Evolutionary conservation across 352 stramenopile genomes (phyloP), one percentile per base, ranked within the genome.

Genomic region (Phytophthora colocasiae): DNA sequence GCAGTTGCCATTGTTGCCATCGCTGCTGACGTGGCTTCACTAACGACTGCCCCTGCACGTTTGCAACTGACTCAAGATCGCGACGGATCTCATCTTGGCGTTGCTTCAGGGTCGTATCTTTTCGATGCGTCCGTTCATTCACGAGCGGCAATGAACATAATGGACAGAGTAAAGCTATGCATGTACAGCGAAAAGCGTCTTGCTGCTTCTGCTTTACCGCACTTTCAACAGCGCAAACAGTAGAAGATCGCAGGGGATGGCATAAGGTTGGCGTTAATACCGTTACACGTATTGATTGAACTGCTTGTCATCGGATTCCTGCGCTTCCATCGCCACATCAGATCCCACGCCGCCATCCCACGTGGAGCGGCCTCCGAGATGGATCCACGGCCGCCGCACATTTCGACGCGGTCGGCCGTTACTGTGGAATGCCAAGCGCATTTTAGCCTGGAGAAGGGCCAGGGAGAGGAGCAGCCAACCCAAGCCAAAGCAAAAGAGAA

Each of bases 71-170:
- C 47, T 59, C 53, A 64, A 17, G 52, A 61, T 69, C 52, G 52
- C 47, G 31, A 55, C 51, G 52, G 31, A 34, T 34, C 6, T 7
- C 31, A 73, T 73, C 58, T 69, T 73, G 38, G 17, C 47, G 43
- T 70, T 65, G 57, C 65, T 73, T 73, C 58, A 69, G 45, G 46
- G 27, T 11, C 51, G 65, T 73, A 73, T 73, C 58, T 73, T 73
- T 57, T 62, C 27, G 31, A 11, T 6, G 31, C 31, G 31, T 7
- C 31, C 8, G 8, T 11, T 34, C 7, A 34, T 31, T 31, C 27
- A 31, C 27, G 27, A 31, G 27, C 27, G 27, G 27, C 27, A 31
- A 4, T 31, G 6, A 31, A 31, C 27, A 7, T 7, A 31, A 31
- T 31, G 27, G 27, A 31, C 27, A 7, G 27, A 7, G 6, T 34